A percentile compares a stretch with the other conserved stretches of the same genome.
phyloP scores from a whole-genome alignment of 768 basidiomycete species.

The Macrolepiota albuminosa region DNA sequence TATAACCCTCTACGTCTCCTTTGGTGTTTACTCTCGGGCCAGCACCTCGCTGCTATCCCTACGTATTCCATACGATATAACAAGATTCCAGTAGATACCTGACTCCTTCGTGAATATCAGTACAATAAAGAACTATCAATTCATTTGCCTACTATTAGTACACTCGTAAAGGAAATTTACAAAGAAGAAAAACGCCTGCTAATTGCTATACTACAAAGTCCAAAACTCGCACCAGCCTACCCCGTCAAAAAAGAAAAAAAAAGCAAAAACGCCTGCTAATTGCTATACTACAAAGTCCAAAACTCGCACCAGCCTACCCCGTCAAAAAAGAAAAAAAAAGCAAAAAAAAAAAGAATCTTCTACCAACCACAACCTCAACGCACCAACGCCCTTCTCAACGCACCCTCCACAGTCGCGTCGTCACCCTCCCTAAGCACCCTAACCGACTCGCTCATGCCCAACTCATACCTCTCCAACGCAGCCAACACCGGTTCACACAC shows the following conservation, averaged over 20 bases:
- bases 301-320: too few species aligned
- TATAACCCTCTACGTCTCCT: slow-evolving; percentile 57
- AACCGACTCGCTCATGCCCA: slow-evolving; percentile 40
- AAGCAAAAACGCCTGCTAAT: too few species aligned
- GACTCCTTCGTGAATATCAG: background rate
- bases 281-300: too few species aligned
- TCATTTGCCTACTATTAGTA: background rate
- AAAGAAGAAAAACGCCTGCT: too few species aligned
- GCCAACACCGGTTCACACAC: slow-evolving; percentile 60
- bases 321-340: background rate
- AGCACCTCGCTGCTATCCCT: slow-evolving; percentile 46
- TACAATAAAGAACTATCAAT: too few species aligned
- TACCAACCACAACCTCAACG: too few species aligned
- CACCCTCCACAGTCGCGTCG: slow-evolving; percentile 4
- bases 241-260: background rate
- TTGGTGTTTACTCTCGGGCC: slow-evolving; percentile 42
- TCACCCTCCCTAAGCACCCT: background rate
- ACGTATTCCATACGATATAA: slow-evolving; percentile 33
- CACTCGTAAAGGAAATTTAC: background rate
- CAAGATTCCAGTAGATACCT: slow-evolving; percentile 13
- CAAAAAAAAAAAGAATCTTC: too few species aligned
- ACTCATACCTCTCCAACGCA: slow-evolving; percentile 50
- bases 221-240: too few species aligned
- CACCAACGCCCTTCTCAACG: background rate
- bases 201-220: too few species aligned